Conservation (phyloP, 352 stramenopile species). For the Phytophthora idaei region DNA sequence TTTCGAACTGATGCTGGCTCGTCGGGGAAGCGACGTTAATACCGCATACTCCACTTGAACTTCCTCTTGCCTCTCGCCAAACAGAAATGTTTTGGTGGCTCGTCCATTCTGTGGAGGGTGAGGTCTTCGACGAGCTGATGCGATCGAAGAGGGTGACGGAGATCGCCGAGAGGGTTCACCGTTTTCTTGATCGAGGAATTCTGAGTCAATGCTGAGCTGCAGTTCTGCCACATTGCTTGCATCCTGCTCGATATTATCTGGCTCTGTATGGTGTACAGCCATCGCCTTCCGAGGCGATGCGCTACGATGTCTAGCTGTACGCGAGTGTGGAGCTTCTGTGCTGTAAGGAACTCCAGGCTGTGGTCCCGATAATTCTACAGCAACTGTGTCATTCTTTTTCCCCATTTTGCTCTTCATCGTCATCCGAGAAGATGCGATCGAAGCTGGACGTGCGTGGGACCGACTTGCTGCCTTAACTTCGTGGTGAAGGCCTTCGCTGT, state of each 20-base stretch:
- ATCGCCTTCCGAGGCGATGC: slow-evolving; percentile 45
- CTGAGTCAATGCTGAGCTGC: slow-evolving; percentile 21
- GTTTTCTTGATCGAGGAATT: slow-evolving; percentile 1
- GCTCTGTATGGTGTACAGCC: too few relatives aligned
- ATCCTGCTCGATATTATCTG: slow-evolving; percentile 19
- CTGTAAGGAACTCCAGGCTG: slow-evolving; percentile 50
- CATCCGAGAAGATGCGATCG: slow-evolving; percentile 24
- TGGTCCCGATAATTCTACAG: slow-evolving; percentile 14
- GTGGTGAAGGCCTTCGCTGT: slow-evolving; percentile 17
- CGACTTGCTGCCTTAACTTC: slow-evolving; percentile 21
- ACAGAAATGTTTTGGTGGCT: slow-evolving; percentile 7
- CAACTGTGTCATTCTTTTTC: neutral
- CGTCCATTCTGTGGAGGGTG: slow-evolving; percentile 7
- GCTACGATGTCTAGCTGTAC: slow-evolving; percentile 1
- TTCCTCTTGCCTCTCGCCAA: slow-evolving; percentile 26
- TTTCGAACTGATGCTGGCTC: slow-evolving; percentile 9
- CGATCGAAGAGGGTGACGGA: slow-evolving; percentile 17
- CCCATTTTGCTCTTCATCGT: slow-evolving; percentile 33
- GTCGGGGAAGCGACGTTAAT: slow-evolving; percentile 1
- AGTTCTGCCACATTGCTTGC: slow-evolving; percentile 1
- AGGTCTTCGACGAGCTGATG: slow-evolving; percentile 12
- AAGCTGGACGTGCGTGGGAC: slow-evolving; percentile 20
- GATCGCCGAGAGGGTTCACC: slow-evolving; percentile 5
- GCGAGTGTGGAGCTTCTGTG: slow-evolving; percentile 12
- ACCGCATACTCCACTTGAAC: slow-evolving; percentile 31